phyloP scores from a whole-genome alignment of 139 green algal genomes.

The Coelastrella sp. region DNA sequence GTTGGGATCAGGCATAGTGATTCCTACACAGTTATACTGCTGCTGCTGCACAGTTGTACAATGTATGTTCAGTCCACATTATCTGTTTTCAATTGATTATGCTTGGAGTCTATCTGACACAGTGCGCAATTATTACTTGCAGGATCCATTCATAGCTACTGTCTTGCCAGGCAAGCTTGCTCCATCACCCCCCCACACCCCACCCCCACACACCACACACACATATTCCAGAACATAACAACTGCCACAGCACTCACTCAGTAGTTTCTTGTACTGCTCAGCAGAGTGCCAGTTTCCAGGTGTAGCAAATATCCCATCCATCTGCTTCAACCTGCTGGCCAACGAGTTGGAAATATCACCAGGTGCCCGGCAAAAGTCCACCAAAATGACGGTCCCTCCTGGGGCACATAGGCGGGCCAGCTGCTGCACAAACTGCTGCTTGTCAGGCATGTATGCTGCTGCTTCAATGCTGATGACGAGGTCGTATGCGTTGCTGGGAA shows the following conservation, averaged over 20 bases:
- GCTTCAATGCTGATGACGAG: slow-evolving; percentile 29
- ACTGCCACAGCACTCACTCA: slow-evolving; percentile 1
- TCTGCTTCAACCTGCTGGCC: neutral
- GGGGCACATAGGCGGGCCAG: slow-evolving; percentile 23
- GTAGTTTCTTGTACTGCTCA: slow-evolving; percentile 30
- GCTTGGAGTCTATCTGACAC: no score
- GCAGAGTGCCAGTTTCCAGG: slow-evolving; percentile 43
- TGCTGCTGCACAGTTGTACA: no score
- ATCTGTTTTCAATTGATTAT: no score
- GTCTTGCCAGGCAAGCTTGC: no score
- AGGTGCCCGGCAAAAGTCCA: slow-evolving; percentile 35
- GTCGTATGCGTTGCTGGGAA: slow-evolving; percentile 18
- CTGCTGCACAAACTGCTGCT: slow-evolving; percentile 38
- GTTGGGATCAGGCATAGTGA: no score
- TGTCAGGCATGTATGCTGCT: slow-evolving; percentile 48
- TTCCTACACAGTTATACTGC: no score
- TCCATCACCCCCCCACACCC: no score
- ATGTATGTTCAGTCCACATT: no score
- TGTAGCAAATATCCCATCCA: slow-evolving; percentile 37
- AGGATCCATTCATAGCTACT: no score
- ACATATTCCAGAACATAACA: no score
- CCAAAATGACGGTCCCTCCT: slow-evolving; percentile 34
- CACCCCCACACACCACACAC: no score
- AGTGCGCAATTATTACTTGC: no score
- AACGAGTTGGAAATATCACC: neutral